These are phyloP conservation scores for Corchorus olitorius DNA, from an alignment of 345 rosid genomes.

Conservation along the genomic window DNA sequence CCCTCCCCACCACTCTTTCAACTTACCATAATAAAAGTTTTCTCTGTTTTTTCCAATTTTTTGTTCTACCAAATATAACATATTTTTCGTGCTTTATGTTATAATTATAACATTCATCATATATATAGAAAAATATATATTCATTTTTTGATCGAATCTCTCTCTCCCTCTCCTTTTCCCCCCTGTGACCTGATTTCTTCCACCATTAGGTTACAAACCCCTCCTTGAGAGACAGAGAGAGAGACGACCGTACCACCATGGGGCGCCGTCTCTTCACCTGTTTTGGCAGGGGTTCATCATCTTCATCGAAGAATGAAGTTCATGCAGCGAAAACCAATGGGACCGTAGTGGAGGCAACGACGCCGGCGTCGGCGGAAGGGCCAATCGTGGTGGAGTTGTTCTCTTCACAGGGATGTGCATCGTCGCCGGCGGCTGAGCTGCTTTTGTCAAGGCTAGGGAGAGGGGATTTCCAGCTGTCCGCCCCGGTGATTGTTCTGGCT, in stretches of 20 bases:
- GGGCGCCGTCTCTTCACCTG: constrained; percentile 79
- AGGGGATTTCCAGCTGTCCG: constrained; percentile 70
- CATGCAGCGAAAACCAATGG: constrained; percentile 1
- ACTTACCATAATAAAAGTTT: not conserved
- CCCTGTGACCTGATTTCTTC: constrained; percentile 5
- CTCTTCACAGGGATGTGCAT: constrained; percentile 85
- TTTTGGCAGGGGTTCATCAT: constrained; percentile 40
- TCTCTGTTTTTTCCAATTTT: not conserved
- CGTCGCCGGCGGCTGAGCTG: constrained; percentile 84
- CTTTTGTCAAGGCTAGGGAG: constrained; percentile 83
- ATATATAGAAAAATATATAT: not conserved
- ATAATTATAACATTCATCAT: not conserved
- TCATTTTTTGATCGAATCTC: not conserved
- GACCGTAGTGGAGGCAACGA: constrained; percentile 19
- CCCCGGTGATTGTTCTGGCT: constrained; percentile 63
- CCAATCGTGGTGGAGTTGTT: constrained; percentile 80
- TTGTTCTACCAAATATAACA: not conserved
- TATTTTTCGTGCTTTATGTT: not conserved
- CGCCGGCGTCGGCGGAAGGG: constrained; percentile 39
- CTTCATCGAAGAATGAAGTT: constrained; percentile 7
- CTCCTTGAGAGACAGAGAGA: constrained; percentile 19
- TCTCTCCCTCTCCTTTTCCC: constrained; percentile 22
- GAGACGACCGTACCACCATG: constrained; percentile 42
- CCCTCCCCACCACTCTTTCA: constrained; percentile 42
- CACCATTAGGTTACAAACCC: not conserved